Base-by-base conservation (phyloP, 805 yeast genomes). In the Candida xyloterini region DNA sequence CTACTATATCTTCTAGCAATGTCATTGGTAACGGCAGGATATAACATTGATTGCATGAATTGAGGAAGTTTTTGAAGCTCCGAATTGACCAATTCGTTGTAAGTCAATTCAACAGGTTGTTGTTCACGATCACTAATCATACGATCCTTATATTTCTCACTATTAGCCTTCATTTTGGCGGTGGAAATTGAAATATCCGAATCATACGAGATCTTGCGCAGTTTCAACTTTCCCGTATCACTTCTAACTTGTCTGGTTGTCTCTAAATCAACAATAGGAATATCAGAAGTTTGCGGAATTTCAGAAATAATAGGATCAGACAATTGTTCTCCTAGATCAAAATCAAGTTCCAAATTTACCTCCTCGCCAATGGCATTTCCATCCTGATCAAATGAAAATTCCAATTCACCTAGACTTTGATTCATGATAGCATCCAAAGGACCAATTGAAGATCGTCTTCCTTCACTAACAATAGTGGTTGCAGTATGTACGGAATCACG, bases 321-420 rank as follows among this genome's bases (percentile, higher is more conserved):
- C 4, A 37, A 21, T 10, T 46, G 50, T 10, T 23, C 28, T 14
- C 21, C 43, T 37, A 38, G 27, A 11, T 28, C 43, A 22, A 33
- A 31, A n/a, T 32, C 35, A 8, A 33, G 23, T 10, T 40, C 33
- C 18, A 42, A 24, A 15, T 33, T 25, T 10, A 33, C 28, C 10
- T 37, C 35, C 22, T 48, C 42, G 9, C 35, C 36, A 15, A 38
- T 24, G 7, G 32, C 42, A 16, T 38, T 48, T n/a, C 50, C 48
- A 9, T 48, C 43, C 10, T 43, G 40, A 22, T 47, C 51, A 21
- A 47, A 47, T 15, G 42, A 33, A 15, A 47, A 47, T 24, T 44
- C 50, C 27, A 44, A 24, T 8, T 38, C 36, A 7, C 42, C 42
- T n/a, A 38, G 29, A 27, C 42, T 38, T 20, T 38, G 42, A 28